These are phyloP conservation scores for Citrus reticulata DNA, from an alignment of 345 rosid species.

Conservation along the genomic window DNA sequence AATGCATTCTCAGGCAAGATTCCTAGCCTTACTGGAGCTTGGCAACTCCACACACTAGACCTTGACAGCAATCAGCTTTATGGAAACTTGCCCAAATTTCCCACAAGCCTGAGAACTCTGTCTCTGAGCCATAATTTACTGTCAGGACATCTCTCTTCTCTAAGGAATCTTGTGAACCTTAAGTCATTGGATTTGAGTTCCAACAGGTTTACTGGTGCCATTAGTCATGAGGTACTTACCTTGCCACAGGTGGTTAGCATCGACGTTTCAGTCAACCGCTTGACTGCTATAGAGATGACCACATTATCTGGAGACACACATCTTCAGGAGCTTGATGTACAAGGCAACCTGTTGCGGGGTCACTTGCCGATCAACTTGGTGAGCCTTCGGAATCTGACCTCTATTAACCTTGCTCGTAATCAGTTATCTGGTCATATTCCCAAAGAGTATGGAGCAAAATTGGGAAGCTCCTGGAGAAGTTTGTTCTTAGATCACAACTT, in stretches of 20 bases:
- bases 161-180: slow-evolving; percentile 29
- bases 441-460: slow-evolving; percentile 30
- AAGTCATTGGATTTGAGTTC: slow-evolving; percentile 37
- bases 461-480: slow-evolving; percentile 39
- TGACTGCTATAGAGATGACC: slow-evolving; percentile 34
- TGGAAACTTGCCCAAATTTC: slow-evolving; percentile 47
- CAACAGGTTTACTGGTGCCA: slow-evolving; percentile 41
- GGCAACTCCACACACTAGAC: slow-evolving; percentile 48
- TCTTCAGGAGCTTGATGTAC: slow-evolving; percentile 42
- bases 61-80: slow-evolving; percentile 39
- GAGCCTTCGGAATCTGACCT: slow-evolving; percentile 25
- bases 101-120: slow-evolving; percentile 38
- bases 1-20: slow-evolving; percentile 46
- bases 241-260: slow-evolving; percentile 31
- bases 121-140: slow-evolving; percentile 34
- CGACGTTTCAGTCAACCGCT: slow-evolving; percentile 44
- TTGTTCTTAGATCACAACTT: slow-evolving; percentile 32
- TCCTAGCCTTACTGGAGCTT: slow-evolving; percentile 41
- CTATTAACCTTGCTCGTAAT: slow-evolving; percentile 42
- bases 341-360: slow-evolving; percentile 42
- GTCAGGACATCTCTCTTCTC: slow-evolving; percentile 38
- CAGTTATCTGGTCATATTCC: slow-evolving; percentile 43
- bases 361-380: slow-evolving; percentile 43
- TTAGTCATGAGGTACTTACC: slow-evolving; percentile 30
- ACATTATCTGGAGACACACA: slow-evolving; percentile 20